phyloP scores from a whole-genome alignment of 2,329 filamentous ascomycete genomes.

The Bertia moriformis region DNA sequence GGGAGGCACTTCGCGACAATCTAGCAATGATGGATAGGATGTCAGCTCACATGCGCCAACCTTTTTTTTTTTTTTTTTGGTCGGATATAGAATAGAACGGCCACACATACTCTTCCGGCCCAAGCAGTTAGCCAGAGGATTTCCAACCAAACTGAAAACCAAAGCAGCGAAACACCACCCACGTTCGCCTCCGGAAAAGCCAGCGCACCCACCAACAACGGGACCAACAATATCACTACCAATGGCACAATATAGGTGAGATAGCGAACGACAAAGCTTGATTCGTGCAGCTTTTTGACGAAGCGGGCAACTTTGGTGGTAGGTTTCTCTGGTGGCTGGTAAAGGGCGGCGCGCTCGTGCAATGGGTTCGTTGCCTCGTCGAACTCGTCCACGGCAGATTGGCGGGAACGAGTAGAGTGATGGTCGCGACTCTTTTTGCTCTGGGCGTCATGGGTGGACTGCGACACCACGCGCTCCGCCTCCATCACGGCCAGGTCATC shows the following conservation, averaged over 20 bases:
- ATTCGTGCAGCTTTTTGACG: conserved; percentile 44
- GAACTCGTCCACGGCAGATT: conserved; percentile 46
- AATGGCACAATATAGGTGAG: conserved; percentile 47
- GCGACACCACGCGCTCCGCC: conserved; percentile 39
- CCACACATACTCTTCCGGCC: conserved; percentile 38
- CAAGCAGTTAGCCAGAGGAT: conserved; percentile 86
- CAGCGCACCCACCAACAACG: conserved; percentile 40
- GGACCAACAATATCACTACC: conserved; percentile 41
- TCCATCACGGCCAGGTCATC: conserved; percentile 47
- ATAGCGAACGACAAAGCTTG: conserved; percentile 45
- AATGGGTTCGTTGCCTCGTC: conserved; percentile 52
- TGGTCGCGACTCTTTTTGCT: conserved; percentile 12
- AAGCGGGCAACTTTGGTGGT: conserved; percentile 38
- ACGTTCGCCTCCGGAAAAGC: conserved; percentile 43
- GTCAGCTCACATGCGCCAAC: too few relatives aligned
- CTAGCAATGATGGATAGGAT: too few relatives aligned
- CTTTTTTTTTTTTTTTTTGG: too few relatives aligned
- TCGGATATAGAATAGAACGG: too few relatives aligned
- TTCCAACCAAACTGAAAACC: conserved; percentile 93
- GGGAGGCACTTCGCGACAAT: too few relatives aligned
- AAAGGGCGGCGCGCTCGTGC: conserved; percentile 44
- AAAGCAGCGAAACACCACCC: conserved; percentile 65
- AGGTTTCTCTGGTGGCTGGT: conserved; percentile 45
- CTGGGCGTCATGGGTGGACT: conserved; percentile 19
- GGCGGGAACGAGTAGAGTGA: conserved; percentile 26